Conservation (phyloP, 2,329 filamentous ascomycete species). For the Tolypocladium tundrense region DNA sequence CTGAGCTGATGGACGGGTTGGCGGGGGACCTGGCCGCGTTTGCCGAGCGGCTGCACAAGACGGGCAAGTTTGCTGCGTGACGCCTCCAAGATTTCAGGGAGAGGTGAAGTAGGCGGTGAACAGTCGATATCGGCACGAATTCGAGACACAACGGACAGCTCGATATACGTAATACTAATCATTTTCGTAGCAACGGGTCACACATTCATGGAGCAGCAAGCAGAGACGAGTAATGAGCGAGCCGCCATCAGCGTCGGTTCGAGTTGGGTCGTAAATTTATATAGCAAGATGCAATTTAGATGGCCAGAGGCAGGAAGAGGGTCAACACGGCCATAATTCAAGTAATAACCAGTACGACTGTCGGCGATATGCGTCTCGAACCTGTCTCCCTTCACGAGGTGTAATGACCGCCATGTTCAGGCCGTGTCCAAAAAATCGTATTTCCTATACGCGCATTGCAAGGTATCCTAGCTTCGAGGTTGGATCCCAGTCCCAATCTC, state of each 20-base stretch:
- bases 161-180: too few relatives aligned
- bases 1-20: conserved; percentile 25
- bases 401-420: background rate
- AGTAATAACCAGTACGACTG: background rate
- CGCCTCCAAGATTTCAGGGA: background rate
- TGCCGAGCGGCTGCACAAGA: conserved; percentile 10
- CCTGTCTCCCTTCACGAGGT: background rate
- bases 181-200: background rate
- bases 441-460: background rate
- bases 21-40: conserved; percentile 21
- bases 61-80: conserved; percentile 9
- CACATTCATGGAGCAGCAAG: background rate
- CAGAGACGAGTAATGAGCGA: background rate
- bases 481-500: background rate
- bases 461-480: background rate
- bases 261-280: background rate
- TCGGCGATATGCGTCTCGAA: background rate
- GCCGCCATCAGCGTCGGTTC: background rate
- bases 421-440: background rate
- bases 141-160: background rate
- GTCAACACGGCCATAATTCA: background rate
- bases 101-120: background rate
- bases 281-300: background rate
- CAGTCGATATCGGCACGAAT: background rate
- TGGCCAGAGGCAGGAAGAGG: background rate